Evolutionary conservation across 257 asterid genomes (phyloP).

Genomic region (Schizonepeta tenuifolia): DNA sequence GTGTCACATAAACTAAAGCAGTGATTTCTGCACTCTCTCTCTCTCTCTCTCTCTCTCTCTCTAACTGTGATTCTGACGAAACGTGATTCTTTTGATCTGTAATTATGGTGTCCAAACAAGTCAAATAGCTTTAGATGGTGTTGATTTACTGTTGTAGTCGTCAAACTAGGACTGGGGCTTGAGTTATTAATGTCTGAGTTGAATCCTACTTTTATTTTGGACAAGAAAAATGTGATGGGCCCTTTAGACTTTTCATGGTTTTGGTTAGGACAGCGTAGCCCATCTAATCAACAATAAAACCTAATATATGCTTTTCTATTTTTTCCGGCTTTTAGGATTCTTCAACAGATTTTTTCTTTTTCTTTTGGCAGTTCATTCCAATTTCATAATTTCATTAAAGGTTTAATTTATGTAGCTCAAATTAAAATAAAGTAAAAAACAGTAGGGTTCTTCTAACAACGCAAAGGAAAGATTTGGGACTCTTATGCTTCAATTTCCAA

Average conservation of each 20-base stretch:
- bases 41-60: slow-evolving; percentile 18
- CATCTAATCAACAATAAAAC: slow-evolving; percentile 34
- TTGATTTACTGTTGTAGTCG: slow-evolving; percentile 22
- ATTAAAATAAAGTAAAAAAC: too few species aligned
- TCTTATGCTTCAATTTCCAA: too few species aligned
- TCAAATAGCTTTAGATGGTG: slow-evolving; percentile 38
- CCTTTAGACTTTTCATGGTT: slow-evolving; percentile 22
- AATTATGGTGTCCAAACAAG: slow-evolving; percentile 42
- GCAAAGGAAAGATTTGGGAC: too few species aligned
- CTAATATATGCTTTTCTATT: background rate
- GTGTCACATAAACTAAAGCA: slow-evolving; percentile 19
- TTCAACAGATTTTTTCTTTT: background rate
- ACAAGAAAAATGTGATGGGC: slow-evolving; percentile 35
- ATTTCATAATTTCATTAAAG: too few species aligned
- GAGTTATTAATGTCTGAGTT: slow-evolving; percentile 33
- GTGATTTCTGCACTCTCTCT: background rate
- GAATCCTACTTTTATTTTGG: slow-evolving; percentile 19
- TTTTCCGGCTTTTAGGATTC: slow-evolving; percentile 18
- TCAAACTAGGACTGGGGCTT: slow-evolving; percentile 1
- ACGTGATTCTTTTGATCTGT: slow-evolving; percentile 40
- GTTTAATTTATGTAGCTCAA: too few species aligned
- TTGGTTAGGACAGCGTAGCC: slow-evolving; percentile 26
- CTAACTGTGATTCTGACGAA: slow-evolving; percentile 34
- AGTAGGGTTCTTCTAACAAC: too few species aligned
- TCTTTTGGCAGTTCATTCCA: background rate